A percentile compares a stretch with the other conserved stretches of the same genome.
Evolutionary conservation across 768 basidiomycete species (phyloP).

Genomic region (Lentinula sp.): DNA sequence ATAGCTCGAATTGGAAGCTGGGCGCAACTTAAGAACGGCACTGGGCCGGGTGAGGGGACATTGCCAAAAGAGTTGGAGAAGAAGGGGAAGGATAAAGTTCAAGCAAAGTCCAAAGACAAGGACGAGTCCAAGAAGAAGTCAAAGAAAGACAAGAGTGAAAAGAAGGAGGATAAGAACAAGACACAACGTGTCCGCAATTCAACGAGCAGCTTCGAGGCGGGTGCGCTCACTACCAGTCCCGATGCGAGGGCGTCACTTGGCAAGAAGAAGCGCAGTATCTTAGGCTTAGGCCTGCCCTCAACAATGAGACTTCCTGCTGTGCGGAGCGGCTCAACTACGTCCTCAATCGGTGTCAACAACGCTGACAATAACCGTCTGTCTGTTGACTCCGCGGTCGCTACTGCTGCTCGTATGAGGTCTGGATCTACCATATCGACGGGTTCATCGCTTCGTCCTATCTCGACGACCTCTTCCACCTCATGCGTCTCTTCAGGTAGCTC

Average conservation of each 20-base stretch:
- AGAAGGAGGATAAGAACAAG: slow-evolving; percentile 22
- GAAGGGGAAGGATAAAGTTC: slow-evolving; percentile 20
- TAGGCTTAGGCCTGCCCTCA: slow-evolving; percentile 57
- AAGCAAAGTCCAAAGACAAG: slow-evolving; percentile 32
- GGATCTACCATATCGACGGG: slow-evolving; percentile 30
- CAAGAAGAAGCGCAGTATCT: slow-evolving; percentile 55
- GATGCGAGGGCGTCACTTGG: slow-evolving; percentile 28
- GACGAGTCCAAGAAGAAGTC: slow-evolving; percentile 21
- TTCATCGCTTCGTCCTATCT: slow-evolving; percentile 41
- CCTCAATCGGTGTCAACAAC: slow-evolving; percentile 16
- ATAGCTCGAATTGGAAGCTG: slow-evolving; percentile 69
- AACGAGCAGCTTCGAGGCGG: slow-evolving; percentile 63
- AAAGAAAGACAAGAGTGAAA: slow-evolving; percentile 23
- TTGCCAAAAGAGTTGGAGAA: slow-evolving; percentile 14
- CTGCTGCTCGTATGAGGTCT: slow-evolving; percentile 21
- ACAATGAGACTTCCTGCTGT: slow-evolving; percentile 40
- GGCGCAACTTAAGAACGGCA: slow-evolving; percentile 46
- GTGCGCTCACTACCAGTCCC: slow-evolving; percentile 39
- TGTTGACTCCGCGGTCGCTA: slow-evolving; percentile 23
- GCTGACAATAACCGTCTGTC: slow-evolving; percentile 26
- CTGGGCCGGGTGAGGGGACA: slow-evolving; percentile 18
- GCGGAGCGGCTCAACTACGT: slow-evolving; percentile 32
- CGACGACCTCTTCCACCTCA: slow-evolving; percentile 23
- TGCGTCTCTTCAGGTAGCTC: slow-evolving; percentile 33
- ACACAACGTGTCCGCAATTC: slow-evolving; percentile 38